These are phyloP conservation scores for Alternaria angustiovoidea DNA, from an alignment of 2,329 filamentous ascomycete species.

Conservation along the genomic window DNA sequence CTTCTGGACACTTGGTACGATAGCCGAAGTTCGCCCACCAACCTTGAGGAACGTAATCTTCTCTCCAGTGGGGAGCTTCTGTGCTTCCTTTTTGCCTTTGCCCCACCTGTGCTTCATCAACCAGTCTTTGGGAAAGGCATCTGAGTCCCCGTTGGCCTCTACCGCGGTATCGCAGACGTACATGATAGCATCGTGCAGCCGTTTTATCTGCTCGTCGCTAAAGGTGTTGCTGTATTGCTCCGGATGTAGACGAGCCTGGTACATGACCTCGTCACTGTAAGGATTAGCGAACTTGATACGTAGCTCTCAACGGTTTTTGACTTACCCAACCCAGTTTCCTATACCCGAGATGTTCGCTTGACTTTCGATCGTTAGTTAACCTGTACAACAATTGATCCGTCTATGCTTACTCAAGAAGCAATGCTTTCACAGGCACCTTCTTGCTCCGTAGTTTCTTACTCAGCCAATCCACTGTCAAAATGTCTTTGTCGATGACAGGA, in stretches of 20 bases:
- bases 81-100: constrained; percentile 79
- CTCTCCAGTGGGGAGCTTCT: constrained; percentile 80
- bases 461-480: constrained; percentile 80
- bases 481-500: constrained; percentile 81
- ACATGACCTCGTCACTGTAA: constrained; percentile 81
- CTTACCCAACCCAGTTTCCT: constrained; percentile 90
- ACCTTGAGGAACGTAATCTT: constrained; percentile 88
- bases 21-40: constrained; percentile 88
- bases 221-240: constrained; percentile 93
- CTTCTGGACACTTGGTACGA: constrained; percentile 85
- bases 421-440: constrained; percentile 85
- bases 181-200: constrained; percentile 75
- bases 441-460: constrained; percentile 74
- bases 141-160: constrained; percentile 80
- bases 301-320: constrained; percentile 1
- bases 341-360: constrained; percentile 82
- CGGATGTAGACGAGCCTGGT: constrained; percentile 86
- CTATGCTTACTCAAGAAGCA: constrained; percentile 71
- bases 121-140: constrained; percentile 84
- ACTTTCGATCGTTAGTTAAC: not conserved
- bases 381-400: not conserved
- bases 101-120: constrained; percentile 88
- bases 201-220: constrained; percentile 72
- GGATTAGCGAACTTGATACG: not conserved
- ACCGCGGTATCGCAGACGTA: constrained; percentile 83